Percentiles rank a stretch among this genome's conserved stretches.
These are phyloP conservation scores for Carex littledalei DNA, from an alignment of 176 grass and related monocot species.

Conservation along the genomic window DNA sequence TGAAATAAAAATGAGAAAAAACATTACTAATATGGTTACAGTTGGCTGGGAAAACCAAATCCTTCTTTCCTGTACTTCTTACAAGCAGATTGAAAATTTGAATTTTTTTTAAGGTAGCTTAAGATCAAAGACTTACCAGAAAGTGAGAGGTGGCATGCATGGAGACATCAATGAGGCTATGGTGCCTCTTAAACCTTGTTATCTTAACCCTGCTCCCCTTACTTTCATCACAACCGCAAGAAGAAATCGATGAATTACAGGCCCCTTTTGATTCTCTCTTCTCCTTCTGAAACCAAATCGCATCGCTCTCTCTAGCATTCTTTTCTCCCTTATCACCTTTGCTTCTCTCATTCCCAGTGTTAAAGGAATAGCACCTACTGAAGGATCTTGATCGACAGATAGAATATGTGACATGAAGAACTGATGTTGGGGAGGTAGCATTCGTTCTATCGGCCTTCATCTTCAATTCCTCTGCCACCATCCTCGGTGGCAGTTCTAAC, in stretches of 20 bases:
- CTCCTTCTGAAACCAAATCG: too few species aligned
- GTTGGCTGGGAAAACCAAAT: neutral
- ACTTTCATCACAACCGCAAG: neutral
- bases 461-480: conserved; percentile 15
- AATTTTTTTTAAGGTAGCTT: neutral
- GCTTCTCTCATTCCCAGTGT: neutral
- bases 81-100: neutral
- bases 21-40: neutral
- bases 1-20: neutral
- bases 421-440: neutral
- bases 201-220: neutral
- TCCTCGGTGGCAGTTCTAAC: conserved; percentile 1
- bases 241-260: neutral
- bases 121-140: neutral
- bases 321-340: too few species aligned
- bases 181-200: conserved; percentile 8
- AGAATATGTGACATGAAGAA: neutral
- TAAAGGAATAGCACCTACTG: neutral
- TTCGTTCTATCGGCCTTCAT: neutral
- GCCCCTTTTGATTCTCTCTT: neutral
- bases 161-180: neutral
- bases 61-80: neutral
- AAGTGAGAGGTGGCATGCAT: neutral
- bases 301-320: too few species aligned
- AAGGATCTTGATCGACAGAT: neutral